These are phyloP conservation scores for Ogataea saltuana DNA, from an alignment of 805 yeast species.

Conservation along the genomic window DNA sequence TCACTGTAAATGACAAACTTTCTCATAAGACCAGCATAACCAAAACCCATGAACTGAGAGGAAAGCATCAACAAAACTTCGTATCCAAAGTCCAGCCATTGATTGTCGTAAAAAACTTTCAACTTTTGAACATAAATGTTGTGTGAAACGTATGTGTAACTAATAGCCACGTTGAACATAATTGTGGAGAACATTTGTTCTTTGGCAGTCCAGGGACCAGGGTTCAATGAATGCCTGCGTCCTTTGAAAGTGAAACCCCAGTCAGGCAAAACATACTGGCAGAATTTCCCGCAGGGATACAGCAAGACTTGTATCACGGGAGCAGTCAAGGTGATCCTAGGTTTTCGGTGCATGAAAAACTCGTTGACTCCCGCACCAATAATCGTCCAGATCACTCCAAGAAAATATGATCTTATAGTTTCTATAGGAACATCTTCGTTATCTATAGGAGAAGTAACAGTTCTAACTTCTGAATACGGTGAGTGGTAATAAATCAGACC, in stretches of 20 bases:
- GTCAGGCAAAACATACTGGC: slow-evolving; percentile 45
- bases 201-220: slow-evolving; percentile 64
- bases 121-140: slow-evolving; percentile 38
- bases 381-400: slow-evolving; percentile 29
- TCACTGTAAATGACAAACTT: slow-evolving; percentile 63
- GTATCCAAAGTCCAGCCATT: slow-evolving; percentile 43
- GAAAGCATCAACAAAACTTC: slow-evolving; percentile 52
- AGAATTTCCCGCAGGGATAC: slow-evolving; percentile 57
- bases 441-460: slow-evolving; percentile 55
- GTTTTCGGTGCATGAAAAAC: slow-evolving; percentile 58
- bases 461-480: slow-evolving; percentile 69
- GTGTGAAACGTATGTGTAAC: slow-evolving; percentile 36
- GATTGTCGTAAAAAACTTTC: slow-evolving; percentile 34
- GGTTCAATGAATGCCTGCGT: slow-evolving; percentile 45
- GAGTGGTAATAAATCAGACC: slow-evolving; percentile 44
- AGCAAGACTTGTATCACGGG: slow-evolving; percentile 60
- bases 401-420: slow-evolving; percentile 37
- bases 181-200: slow-evolving; percentile 67
- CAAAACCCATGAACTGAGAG: slow-evolving; percentile 66
- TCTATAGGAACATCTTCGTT: slow-evolving; percentile 51
- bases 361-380: slow-evolving; percentile 61
- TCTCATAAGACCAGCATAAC: slow-evolving; percentile 63
- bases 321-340: slow-evolving; percentile 50
- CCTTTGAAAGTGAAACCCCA: slow-evolving; percentile 42
- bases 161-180: slow-evolving; percentile 38